phyloP scores from a whole-genome alignment of 306 rosid species.

The Pyrus bretschneideri region DNA sequence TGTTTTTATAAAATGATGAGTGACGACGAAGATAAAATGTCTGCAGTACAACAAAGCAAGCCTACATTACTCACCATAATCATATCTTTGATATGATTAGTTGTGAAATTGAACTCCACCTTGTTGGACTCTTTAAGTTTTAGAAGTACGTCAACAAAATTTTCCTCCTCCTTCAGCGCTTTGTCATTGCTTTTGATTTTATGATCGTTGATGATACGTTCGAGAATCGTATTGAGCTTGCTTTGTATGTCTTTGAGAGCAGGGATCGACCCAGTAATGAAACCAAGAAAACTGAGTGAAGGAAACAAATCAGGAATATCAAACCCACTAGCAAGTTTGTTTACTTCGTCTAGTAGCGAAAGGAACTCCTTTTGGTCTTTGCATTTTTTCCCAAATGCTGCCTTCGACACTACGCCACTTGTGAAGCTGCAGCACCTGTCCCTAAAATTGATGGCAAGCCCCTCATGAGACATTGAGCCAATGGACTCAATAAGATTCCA shows the following conservation, averaged over 20 bases:
- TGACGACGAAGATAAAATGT: no score
- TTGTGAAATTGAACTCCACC: conserved; percentile 25
- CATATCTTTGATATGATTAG: conserved; percentile 27
- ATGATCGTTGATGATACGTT: not conserved
- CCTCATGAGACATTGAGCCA: not conserved
- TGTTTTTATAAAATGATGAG: no score
- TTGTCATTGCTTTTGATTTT: not conserved
- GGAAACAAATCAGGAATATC: not conserved
- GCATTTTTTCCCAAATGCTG: conserved; percentile 18
- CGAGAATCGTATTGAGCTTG: not conserved
- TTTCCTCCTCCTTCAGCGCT: not conserved
- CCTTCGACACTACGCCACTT: not conserved
- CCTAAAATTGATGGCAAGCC: not conserved
- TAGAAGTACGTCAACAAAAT: conserved; percentile 2
- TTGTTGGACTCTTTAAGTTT: not conserved
- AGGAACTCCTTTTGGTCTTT: conserved; percentile 13
- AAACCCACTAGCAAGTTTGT: not conserved
- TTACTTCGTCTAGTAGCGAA: not conserved
- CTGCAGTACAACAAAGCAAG: no score
- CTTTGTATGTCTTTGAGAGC: not conserved
- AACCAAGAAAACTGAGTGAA: not conserved
- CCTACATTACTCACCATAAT: conserved; percentile 16
- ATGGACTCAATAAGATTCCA: not conserved
- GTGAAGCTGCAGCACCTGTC: not conserved
- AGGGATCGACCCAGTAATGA: not conserved